Evolutionary conservation across 805 yeast genomes (phyloP).

Genomic region (Citeromyces nyonsensis): DNA sequence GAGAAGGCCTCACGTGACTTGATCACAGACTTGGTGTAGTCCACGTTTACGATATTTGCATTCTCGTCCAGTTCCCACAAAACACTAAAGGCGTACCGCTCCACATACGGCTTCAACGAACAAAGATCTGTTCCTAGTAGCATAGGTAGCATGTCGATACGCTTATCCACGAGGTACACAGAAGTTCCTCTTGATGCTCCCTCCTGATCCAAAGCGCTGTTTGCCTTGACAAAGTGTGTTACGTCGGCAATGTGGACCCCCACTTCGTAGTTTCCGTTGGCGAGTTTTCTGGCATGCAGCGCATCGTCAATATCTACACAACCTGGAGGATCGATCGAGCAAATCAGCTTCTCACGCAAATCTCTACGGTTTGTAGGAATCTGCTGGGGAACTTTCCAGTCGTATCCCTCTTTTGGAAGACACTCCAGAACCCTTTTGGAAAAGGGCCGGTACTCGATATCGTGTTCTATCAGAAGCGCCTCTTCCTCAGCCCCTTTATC

Average conservation of each 20-base stretch:
- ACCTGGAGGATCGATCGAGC: slow-evolving; percentile 95
- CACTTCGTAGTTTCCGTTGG: slow-evolving; percentile 91
- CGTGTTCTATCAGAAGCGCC: slow-evolving; percentile 84
- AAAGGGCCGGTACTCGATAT: slow-evolving; percentile 92
- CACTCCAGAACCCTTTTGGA: slow-evolving; percentile 85
- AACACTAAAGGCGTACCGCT: slow-evolving; percentile 89
- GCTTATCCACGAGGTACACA: slow-evolving; percentile 89
- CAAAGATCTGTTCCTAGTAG: slow-evolving; percentile 90
- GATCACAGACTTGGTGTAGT: slow-evolving; percentile 78
- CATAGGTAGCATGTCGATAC: slow-evolving; percentile 97
- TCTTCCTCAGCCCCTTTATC: slow-evolving; percentile 93
- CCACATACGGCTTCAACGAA: slow-evolving; percentile 89
- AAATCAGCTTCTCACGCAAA: slow-evolving; percentile 75
- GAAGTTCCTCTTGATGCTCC: slow-evolving; percentile 97
- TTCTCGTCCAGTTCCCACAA: slow-evolving; percentile 86
- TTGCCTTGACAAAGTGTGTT: slow-evolving; percentile 89
- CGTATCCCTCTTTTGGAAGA: slow-evolving; percentile 83
- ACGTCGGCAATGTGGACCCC: slow-evolving; percentile 99
- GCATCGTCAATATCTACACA: slow-evolving; percentile 99
- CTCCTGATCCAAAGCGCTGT: slow-evolving; percentile 83
- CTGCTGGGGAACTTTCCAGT: slow-evolving; percentile 77
- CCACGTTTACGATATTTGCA: slow-evolving; percentile 70
- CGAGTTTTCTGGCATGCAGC: slow-evolving; percentile 67
- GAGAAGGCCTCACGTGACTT: slow-evolving; percentile 89
- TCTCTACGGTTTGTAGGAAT: slow-evolving; percentile 58